Base-by-base conservation (phyloP, 1,284 basidiomycete genomes). In the Veloboletus limbatus region DNA sequence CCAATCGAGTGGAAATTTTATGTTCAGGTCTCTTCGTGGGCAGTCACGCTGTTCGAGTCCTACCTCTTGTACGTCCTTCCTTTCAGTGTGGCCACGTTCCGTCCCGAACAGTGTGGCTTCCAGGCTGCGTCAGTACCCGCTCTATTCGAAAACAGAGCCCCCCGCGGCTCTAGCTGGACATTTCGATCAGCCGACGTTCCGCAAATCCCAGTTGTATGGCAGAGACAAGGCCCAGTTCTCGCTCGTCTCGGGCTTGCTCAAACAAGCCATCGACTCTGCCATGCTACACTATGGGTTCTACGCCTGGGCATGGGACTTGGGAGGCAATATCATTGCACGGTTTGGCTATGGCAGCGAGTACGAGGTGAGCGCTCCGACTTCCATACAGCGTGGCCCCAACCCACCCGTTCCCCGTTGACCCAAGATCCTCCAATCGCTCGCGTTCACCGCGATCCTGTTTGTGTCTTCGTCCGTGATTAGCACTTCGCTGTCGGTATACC, bases 131-230 rank as follows among this genome's bases (percentile, higher is more conserved):
- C 95, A 97, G 68, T 88, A 92, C 60, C 86, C 86, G 3, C 73
- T 90, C 41, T 96, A 93, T 67, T 82, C 79, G 2, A 88, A 86
- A 56, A 78, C 76, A 0, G 70, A 76, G n/a, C 92, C 94, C 0
- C 95, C 94, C 0, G 65, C 78, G 1, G 84, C 81, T 2, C 79
- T 97, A 4, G 81, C 79, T 1, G 69, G 70, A 1, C 87, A 96
- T 62, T 87, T 97, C 54, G 76, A 78, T 7, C 65, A 73, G 14
- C 81, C 87, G 2, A 85, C 84, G 7, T 97, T 94, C 68, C 70
- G 81, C 50, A 97, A 97, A 61, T 94, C 92, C 1, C 95, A 98
- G 67, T 70, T 74, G 21, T 99, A 99, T 70, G 92, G 93, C 16
- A 80, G 78, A 40, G 92, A 96, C 77, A 97, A 98, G 70, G 87